Conservation (phyloP, 108 stramenopile species). For the Cyclostephanos tholiformis region DNA sequence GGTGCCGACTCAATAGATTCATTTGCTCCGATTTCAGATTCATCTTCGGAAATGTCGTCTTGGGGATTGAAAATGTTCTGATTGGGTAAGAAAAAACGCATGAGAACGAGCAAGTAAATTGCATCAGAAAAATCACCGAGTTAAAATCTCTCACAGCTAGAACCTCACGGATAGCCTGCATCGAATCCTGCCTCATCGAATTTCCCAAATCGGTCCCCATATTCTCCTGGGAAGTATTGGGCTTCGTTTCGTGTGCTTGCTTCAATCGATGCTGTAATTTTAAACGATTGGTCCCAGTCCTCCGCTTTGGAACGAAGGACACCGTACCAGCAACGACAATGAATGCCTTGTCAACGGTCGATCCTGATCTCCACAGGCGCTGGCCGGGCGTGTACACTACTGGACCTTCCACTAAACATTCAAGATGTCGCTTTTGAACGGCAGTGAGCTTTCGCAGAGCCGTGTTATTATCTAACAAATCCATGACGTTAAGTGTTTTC, state of each 20-base stretch:
- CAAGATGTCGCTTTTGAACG: conserved; percentile 85
- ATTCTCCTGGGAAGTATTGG: conserved; percentile 2
- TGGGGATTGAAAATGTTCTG: conserved; percentile 6
- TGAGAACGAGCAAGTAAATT: neutral
- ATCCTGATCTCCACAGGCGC: conserved; percentile 76
- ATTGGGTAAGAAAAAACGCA: neutral
- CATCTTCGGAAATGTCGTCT: conserved; percentile 28
- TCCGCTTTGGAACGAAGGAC: conserved; percentile 72
- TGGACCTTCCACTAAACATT: conserved; percentile 82
- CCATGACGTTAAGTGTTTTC: conserved; percentile 66
- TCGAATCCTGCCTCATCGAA: conserved; percentile 46
- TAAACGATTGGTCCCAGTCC: conserved; percentile 45
- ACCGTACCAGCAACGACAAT: conserved; percentile 82
- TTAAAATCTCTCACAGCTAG: conserved; percentile 37
- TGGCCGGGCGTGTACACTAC: conserved; percentile 74
- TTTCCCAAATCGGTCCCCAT: conserved; percentile 38
- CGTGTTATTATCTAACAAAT: conserved; percentile 81
- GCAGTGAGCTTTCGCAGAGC: conserved; percentile 79
- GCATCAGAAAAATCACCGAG: neutral
- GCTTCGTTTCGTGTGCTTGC: conserved; percentile 21
- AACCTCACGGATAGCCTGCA: conserved; percentile 59
- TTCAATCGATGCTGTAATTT: conserved; percentile 15
- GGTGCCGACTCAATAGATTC: neutral
- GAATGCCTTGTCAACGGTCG: conserved; percentile 79
- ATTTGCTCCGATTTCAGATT: conserved; percentile 13